phyloP scores from a whole-genome alignment of 2,329 filamentous ascomycete species.

The Lithohypha guttulata region DNA sequence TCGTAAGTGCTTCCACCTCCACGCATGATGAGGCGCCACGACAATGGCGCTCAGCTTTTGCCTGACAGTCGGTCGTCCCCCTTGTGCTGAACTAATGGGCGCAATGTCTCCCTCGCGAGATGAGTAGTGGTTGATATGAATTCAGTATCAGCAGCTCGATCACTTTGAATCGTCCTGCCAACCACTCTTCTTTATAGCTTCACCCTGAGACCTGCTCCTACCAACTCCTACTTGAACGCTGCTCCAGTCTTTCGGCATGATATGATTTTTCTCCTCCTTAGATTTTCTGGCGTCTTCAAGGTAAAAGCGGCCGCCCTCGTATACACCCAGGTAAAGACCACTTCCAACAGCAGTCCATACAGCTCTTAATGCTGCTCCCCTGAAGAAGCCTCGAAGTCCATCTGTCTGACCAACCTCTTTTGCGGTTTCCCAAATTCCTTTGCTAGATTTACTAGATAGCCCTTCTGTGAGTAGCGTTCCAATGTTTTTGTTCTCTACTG shows the following conservation, averaged over 20 bases:
- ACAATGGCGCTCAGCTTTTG: too few relatives aligned
- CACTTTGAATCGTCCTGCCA: conserved; percentile 22
- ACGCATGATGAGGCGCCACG: too few relatives aligned
- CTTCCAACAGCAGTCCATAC: conserved; percentile 75
- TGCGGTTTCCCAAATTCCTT: conserved; percentile 49
- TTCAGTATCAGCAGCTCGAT: too few relatives aligned
- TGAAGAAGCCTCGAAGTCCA: conserved; percentile 63
- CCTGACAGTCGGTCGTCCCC: too few relatives aligned
- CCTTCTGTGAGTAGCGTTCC: conserved; percentile 8
- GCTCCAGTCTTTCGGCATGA: conserved; percentile 20
- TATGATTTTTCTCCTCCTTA: conserved; percentile 15
- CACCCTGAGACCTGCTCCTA: conserved; percentile 20
- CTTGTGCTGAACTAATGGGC: too few relatives aligned
- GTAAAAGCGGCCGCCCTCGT: conserved; percentile 67
- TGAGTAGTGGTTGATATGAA: too few relatives aligned
- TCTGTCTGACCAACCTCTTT: conserved; percentile 54
- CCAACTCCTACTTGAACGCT: conserved; percentile 22
- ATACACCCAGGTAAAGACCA: conserved; percentile 75
- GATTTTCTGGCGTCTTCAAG: conserved; percentile 27
- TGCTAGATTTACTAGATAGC: conserved; percentile 23
- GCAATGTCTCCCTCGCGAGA: too few relatives aligned
- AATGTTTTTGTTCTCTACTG: conserved; percentile 11
- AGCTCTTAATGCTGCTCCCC: conserved; percentile 58
- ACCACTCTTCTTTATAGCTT: conserved; percentile 21
- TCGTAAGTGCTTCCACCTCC: too few relatives aligned